These are phyloP conservation scores for Tetradesmus obliquus DNA, from an alignment of 139 green algal species.

Conservation along the genomic window DNA sequence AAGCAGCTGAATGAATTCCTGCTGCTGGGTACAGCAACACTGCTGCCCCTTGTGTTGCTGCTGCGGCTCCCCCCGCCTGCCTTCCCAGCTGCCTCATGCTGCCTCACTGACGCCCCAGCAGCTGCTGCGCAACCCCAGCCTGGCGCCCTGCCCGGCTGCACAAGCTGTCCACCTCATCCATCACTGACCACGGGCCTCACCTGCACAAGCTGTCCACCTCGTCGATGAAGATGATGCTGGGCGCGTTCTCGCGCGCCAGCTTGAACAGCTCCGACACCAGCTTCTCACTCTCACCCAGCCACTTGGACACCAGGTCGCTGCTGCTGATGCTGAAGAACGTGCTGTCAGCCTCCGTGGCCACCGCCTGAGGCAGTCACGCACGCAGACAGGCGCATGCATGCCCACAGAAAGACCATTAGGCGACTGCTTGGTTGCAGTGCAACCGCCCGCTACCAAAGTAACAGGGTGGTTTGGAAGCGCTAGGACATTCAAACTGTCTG, in stretches of 20 bases:
- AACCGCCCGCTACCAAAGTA: not conserved
- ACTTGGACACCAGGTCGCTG: constrained; percentile 88
- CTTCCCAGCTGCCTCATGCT: not conserved
- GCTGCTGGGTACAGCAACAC: not conserved
- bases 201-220: constrained; percentile 80
- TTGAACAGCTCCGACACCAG: constrained; percentile 96
- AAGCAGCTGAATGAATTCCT: not conserved
- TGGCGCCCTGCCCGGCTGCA: constrained; percentile 21
- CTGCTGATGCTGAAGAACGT: constrained; percentile 89
- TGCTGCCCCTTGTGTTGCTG: not conserved
- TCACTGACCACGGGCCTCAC: constrained; percentile 48
- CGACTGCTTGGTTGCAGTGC: no score
- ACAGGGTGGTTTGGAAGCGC: not conserved
- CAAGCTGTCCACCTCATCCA: constrained; percentile 92
- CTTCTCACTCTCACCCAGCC: constrained; percentile 98
- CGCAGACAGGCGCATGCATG: not conserved
- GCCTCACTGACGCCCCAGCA: not conserved
- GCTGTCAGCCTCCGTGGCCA: constrained; percentile 98
- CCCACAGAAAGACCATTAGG: not conserved
- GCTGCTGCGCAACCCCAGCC: not conserved
- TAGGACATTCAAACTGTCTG: no score
- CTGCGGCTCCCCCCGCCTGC: not conserved
- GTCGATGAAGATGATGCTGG: constrained; percentile 99
- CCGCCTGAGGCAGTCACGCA: constrained; percentile 72
- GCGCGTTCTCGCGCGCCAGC: constrained; percentile 92